A percentile compares a stretch with the other conserved stretches of the same genome.
Evolutionary conservation across 2,329 filamentous ascomycete genomes (phyloP).

Genomic region (Plectosphaerella sp.): DNA sequence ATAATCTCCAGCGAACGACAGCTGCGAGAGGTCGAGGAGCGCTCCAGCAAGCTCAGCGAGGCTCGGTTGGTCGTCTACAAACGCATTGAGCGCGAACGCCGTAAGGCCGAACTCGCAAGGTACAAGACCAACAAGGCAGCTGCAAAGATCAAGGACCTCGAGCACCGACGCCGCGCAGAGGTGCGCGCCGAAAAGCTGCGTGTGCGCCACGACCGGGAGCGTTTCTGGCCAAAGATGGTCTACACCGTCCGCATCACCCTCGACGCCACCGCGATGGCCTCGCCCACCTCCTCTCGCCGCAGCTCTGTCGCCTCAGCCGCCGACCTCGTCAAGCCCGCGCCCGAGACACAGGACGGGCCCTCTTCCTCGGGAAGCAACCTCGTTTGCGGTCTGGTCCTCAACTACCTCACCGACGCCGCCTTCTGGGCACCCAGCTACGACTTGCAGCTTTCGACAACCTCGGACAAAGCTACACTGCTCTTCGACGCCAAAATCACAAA

Average conservation of each 20-base stretch:
- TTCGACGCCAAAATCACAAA: constrained; percentile 63
- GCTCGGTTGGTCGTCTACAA: background rate
- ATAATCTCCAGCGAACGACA: background rate
- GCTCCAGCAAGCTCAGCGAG: constrained; percentile 8
- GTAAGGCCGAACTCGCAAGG: constrained; percentile 5
- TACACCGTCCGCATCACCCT: constrained; percentile 48
- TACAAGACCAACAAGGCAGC: constrained; percentile 21
- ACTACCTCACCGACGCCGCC: constrained; percentile 54
- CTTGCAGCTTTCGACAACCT: constrained; percentile 53
- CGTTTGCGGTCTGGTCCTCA: constrained; percentile 46
- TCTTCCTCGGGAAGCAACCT: constrained; percentile 1
- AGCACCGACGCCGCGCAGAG: constrained; percentile 29
- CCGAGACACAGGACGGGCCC: constrained; percentile 17
- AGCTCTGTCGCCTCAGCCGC: constrained; percentile 49
- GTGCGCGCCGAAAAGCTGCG: constrained; percentile 36
- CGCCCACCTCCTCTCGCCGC: constrained; percentile 42
- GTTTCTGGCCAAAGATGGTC: constrained; percentile 46
- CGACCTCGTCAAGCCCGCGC: constrained; percentile 43
- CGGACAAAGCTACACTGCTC: constrained; percentile 45
- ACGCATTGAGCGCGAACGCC: background rate
- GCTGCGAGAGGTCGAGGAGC: constrained; percentile 14
- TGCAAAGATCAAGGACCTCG: constrained; percentile 27
- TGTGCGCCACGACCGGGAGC: constrained; percentile 35
- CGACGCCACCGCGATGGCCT: constrained; percentile 33
- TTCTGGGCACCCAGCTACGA: constrained; percentile 61